Conservation (phyloP, 2,329 filamentous ascomycete genomes). For the Lasiodiplodia sp. region DNA sequence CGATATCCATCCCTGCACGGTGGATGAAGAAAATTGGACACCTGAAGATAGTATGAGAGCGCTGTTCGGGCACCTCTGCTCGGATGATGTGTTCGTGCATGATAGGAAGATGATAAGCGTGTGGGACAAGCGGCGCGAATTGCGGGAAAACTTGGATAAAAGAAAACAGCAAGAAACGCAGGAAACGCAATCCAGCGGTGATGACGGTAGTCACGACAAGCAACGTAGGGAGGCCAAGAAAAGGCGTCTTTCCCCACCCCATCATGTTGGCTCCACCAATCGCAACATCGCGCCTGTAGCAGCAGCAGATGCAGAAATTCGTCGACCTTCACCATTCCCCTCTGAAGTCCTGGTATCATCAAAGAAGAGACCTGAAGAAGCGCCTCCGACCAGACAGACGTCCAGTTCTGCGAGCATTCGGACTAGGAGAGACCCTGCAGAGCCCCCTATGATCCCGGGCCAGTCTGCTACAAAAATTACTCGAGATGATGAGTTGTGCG, state of each 20-base stretch:
- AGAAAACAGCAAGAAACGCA: slow-evolving; percentile 19
- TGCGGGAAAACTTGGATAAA: neutral
- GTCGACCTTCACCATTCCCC: neutral
- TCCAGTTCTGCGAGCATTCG: neutral
- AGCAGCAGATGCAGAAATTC: neutral
- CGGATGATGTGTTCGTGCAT: slow-evolving; percentile 66
- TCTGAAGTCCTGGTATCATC: neutral
- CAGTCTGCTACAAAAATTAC: neutral
- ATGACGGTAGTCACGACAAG: neutral
- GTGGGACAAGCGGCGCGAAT: slow-evolving; percentile 8
- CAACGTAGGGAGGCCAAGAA: no score
- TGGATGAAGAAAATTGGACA: slow-evolving; percentile 68
- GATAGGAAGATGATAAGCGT: slow-evolving; percentile 65
- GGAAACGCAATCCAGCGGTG: neutral
- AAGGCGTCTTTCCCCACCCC: neutral
- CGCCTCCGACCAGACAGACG: neutral
- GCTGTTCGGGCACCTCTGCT: slow-evolving; percentile 77
- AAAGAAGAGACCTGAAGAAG: neutral
- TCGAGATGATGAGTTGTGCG: neutral
- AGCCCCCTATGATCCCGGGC: neutral
- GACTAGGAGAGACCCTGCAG: neutral
- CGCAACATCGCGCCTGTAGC: neutral
- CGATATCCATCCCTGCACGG: slow-evolving; percentile 84
- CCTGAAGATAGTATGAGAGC: slow-evolving; percentile 67
- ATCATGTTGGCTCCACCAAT: neutral